These are phyloP conservation scores for Aureobasidium subglaciale DNA, from an alignment of 2,329 filamentous ascomycete species.

Conservation along the genomic window DNA sequence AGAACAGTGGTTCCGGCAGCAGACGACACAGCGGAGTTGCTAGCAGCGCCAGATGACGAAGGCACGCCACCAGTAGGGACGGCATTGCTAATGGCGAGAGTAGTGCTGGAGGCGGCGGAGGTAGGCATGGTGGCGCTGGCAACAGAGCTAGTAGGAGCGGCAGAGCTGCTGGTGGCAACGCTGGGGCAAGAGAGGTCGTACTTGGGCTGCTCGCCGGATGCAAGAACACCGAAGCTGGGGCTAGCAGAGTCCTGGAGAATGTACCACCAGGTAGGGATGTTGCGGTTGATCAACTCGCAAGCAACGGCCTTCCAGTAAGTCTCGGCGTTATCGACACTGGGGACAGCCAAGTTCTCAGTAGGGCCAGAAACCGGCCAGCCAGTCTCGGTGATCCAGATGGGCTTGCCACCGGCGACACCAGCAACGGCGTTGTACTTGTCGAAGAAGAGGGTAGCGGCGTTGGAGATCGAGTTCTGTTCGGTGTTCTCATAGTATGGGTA, in stretches of 20 bases:
- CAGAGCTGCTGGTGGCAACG: slow-evolving; percentile 16
- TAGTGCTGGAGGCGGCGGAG: slow-evolving; percentile 9
- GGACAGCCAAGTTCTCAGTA: slow-evolving; percentile 53
- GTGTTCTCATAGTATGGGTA: slow-evolving; percentile 69
- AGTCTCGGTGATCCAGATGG: slow-evolving; percentile 81
- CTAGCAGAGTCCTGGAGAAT: slow-evolving; percentile 58
- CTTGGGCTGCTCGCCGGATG: slow-evolving; percentile 48
- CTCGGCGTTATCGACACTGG: slow-evolving; percentile 62
- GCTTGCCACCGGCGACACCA: slow-evolving; percentile 55
- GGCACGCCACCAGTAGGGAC: slow-evolving; percentile 7
- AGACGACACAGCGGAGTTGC: slow-evolving; percentile 5
- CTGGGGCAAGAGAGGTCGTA: slow-evolving; percentile 55
- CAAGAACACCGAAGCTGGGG: slow-evolving; percentile 65
- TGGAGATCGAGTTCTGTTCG: slow-evolving; percentile 57
- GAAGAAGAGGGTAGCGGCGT: slow-evolving; percentile 61
- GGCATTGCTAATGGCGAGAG: slow-evolving; percentile 2
- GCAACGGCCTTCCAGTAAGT: slow-evolving; percentile 75
- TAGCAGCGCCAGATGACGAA: background rate
- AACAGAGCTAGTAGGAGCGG: slow-evolving; percentile 15
- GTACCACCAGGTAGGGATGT: slow-evolving; percentile 63
- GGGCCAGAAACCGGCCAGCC: slow-evolving; percentile 74
- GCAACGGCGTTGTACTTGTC: slow-evolving; percentile 56
- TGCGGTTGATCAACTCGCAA: slow-evolving; percentile 59
- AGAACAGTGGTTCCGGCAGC: background rate
- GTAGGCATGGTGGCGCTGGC: slow-evolving; percentile 14